phyloP scores from a whole-genome alignment of 2,329 filamentous ascomycete species.

The Penicillium sp. region DNA sequence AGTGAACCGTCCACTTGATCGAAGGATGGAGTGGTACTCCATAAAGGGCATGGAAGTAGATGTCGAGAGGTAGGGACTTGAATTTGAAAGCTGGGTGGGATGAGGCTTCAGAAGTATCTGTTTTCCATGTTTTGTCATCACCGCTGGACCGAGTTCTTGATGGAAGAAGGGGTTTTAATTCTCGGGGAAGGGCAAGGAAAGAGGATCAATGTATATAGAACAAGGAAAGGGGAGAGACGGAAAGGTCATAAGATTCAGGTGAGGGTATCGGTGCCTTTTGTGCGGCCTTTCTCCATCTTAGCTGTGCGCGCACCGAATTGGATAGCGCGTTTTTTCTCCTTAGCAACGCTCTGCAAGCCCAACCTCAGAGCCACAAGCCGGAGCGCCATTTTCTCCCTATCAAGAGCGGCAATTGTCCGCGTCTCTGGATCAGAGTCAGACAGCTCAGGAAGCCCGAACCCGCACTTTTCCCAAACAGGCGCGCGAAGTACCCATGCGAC shows the following conservation, averaged over 20 bases:
- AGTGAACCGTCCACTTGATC: not conserved
- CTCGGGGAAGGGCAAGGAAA: not conserved
- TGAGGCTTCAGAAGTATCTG: constrained; percentile 44
- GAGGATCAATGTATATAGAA: not conserved
- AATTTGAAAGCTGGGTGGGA: not conserved
- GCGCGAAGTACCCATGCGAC: constrained; percentile 74
- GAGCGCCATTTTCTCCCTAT: constrained; percentile 78
- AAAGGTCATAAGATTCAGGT: constrained; percentile 19
- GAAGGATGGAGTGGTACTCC: not conserved
- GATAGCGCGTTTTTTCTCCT: constrained; percentile 91
- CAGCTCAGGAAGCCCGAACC: constrained; percentile 61
- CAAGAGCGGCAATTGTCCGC: constrained; percentile 20
- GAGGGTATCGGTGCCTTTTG: constrained; percentile 64
- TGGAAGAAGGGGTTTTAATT: not conserved
- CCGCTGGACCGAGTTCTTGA: constrained; percentile 23
- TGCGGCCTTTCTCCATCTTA: constrained; percentile 69
- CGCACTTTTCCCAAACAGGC: constrained; percentile 82
- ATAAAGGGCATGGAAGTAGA: constrained; percentile 1
- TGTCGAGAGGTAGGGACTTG: not conserved
- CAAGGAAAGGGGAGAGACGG: not conserved
- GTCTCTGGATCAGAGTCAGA: constrained; percentile 25
- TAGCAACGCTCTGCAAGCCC: constrained; percentile 68
- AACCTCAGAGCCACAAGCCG: constrained; percentile 73
- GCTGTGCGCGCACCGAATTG: constrained; percentile 81
- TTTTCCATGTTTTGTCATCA: constrained; percentile 42